These are phyloP conservation scores for Anisodus acutangulus DNA, from an alignment of 257 asterid species.

Conservation along the genomic window DNA sequence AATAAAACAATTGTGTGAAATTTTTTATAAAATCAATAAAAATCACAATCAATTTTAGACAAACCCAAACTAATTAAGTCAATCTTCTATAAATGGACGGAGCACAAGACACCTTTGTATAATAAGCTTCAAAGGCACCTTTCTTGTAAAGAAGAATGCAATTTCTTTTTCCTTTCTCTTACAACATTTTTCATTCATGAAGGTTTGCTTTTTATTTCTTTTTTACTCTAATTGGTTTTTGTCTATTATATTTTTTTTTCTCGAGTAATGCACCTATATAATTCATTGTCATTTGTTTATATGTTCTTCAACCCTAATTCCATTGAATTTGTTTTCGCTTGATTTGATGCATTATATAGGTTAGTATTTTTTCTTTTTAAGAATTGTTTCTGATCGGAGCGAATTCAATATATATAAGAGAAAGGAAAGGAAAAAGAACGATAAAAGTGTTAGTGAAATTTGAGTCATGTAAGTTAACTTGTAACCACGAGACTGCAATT, in stretches of 20 bases:
- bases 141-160: not conserved
- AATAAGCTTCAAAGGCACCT: not conserved
- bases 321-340: too few species aligned
- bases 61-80: not conserved
- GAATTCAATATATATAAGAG: too few species aligned
- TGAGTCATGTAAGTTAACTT: too few species aligned
- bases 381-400: too few species aligned
- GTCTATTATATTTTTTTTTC: not conserved
- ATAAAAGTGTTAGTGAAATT: too few species aligned
- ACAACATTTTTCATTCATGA: not conserved
- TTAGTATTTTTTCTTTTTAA: too few species aligned
- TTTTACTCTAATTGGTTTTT: accelerated
- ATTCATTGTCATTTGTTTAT: not conserved
- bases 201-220: not conserved
- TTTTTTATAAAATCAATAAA: not conserved
- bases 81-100: slow-evolving; percentile 24
- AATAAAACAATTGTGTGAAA: not conserved
- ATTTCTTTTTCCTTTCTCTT: slow-evolving; percentile 10
- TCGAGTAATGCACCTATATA: not conserved
- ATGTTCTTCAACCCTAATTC: not conserved
- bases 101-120: not conserved
- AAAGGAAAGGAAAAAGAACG: too few species aligned
- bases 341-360: too few species aligned
- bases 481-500: not conserved
- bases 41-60: not conserved